Percentiles rank a stretch among this genome's conserved stretches.
Conservation (phyloP, 306 rosid genomes). For the Malus sieversii region DNA sequence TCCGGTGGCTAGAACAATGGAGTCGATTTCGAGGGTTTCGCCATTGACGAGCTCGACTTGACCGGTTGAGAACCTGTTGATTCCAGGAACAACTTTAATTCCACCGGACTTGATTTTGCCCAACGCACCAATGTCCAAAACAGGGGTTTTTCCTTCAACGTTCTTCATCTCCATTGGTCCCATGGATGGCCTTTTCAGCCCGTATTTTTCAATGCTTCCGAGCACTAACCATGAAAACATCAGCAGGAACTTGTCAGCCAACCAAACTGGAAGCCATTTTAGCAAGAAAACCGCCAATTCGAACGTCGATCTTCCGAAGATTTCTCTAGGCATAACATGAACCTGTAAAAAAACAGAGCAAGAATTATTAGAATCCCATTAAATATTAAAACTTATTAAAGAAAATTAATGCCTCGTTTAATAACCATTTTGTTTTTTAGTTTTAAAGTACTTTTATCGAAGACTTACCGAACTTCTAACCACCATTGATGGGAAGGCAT, state of each 20-base stretch:
- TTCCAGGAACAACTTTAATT: conserved; percentile 61
- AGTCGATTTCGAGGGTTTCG: conserved; percentile 42
- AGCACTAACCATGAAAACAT: conserved; percentile 57
- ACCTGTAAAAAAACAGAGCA: conserved; percentile 53
- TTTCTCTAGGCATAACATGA: conserved; percentile 76
- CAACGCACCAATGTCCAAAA: conserved; percentile 77
- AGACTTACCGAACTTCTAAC: conserved; percentile 72
- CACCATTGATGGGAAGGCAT: conserved; percentile 75
- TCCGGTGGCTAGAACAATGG: conserved; percentile 78
- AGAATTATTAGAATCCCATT: conserved; percentile 15
- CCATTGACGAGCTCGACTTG: conserved; percentile 60
- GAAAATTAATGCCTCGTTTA: neutral
- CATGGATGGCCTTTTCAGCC: conserved; percentile 59
- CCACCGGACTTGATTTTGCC: conserved; percentile 75
- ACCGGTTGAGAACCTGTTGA: conserved; percentile 35
- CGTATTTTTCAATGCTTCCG: conserved; percentile 56
- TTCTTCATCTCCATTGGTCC: conserved; percentile 80
- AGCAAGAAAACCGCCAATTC: conserved; percentile 61
- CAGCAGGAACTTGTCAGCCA: conserved; percentile 63
- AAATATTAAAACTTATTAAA: neutral
- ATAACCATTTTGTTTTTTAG: neutral
- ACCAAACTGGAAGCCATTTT: conserved; percentile 84
- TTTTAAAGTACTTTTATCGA: neutral
- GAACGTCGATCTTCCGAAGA: conserved; percentile 69
- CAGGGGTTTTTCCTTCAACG: conserved; percentile 81